Evolutionary conservation across 2,329 filamentous ascomycete genomes (phyloP).

Genomic region (Hortaea werneckii): DNA sequence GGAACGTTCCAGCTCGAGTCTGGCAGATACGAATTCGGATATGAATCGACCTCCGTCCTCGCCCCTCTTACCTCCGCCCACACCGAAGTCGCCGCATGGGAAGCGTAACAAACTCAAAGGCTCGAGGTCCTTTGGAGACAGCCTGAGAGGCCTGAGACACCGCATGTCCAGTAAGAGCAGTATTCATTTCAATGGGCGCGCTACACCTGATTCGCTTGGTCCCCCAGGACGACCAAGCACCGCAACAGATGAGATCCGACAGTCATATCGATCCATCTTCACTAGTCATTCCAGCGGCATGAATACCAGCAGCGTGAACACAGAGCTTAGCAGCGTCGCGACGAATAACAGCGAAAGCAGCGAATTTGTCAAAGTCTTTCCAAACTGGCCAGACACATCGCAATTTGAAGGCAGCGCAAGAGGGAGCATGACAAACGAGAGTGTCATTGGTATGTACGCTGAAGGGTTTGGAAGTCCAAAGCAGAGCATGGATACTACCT

Average conservation of each 20-base stretch:
- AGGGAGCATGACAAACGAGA: constrained; percentile 47
- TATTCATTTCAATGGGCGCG: constrained; percentile 25
- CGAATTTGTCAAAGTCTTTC: constrained; percentile 52
- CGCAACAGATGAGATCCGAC: constrained; percentile 33
- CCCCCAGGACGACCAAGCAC: constrained; percentile 21
- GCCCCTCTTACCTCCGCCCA: constrained; percentile 13
- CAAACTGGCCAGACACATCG: constrained; percentile 15
- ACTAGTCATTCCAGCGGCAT: constrained; percentile 50
- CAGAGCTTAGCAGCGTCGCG: constrained; percentile 70
- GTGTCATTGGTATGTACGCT: constrained; percentile 51
- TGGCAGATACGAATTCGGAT: constrained; percentile 1
- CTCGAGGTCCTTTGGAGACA: constrained; percentile 17
- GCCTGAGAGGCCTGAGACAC: constrained; percentile 15
- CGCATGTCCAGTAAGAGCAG: constrained; percentile 11
- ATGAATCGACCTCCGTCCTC: constrained; percentile 11
- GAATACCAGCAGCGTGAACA: constrained; percentile 49
- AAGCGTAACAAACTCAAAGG: constrained; percentile 5
- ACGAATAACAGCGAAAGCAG: constrained; percentile 70
- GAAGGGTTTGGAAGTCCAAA: constrained; percentile 40
- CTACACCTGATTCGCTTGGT: constrained; percentile 25
- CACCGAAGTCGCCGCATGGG: neutral
- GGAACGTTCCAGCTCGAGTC: constrained; percentile 7
- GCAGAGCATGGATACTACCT: constrained; percentile 21
- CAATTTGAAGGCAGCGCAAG: constrained; percentile 34
- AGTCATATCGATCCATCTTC: constrained; percentile 50